A percentile compares a stretch with the other conserved stretches of the same genome.
phyloP scores from a whole-genome alignment of 2,329 filamentous ascomycete genomes.

The Epichloe sp. region DNA sequence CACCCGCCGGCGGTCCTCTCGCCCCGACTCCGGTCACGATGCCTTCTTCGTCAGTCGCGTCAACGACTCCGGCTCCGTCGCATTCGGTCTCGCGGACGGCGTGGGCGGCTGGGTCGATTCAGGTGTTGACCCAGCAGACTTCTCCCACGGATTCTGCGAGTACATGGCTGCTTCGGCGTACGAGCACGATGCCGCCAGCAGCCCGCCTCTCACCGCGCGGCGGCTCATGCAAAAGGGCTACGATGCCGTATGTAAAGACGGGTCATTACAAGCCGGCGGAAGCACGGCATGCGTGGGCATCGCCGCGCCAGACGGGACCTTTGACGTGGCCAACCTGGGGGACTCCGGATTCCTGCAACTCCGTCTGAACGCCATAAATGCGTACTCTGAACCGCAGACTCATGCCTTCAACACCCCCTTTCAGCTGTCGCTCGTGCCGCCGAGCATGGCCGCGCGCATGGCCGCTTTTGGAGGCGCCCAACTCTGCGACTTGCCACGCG shows the following conservation, averaged over 20 bases:
- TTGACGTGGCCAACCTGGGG: slow-evolving; percentile 82
- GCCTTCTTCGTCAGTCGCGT: slow-evolving; percentile 84
- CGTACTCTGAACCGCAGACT: slow-evolving; percentile 74
- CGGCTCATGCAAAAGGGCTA: slow-evolving; percentile 74
- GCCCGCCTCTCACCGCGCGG: slow-evolving; percentile 42
- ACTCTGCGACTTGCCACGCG: slow-evolving; percentile 69
- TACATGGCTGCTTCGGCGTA: slow-evolving; percentile 76
- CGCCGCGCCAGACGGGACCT: slow-evolving; percentile 53
- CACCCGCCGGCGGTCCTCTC: slow-evolving; percentile 23
- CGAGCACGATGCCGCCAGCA: slow-evolving; percentile 31
- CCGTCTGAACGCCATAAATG: slow-evolving; percentile 71
- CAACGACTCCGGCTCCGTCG: slow-evolving; percentile 57
- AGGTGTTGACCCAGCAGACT: slow-evolving; percentile 86
- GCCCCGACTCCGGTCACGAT: slow-evolving; percentile 80
- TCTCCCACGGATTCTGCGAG: slow-evolving; percentile 84
- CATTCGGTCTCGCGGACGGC: slow-evolving; percentile 84
- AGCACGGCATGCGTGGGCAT: slow-evolving; percentile 88
- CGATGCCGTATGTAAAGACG: slow-evolving; percentile 64
- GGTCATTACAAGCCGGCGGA: slow-evolving; percentile 64
- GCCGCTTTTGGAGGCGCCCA: slow-evolving; percentile 71
- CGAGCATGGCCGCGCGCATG: slow-evolving; percentile 64
- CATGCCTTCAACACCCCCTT: slow-evolving; percentile 97
- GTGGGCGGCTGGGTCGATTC: slow-evolving; percentile 93
- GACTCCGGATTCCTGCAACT: slow-evolving; percentile 90
- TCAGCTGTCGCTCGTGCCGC: slow-evolving; percentile 80